Base-by-base conservation (phyloP, 352 stramenopile species). In the Phytophthora pistaciae region DNA sequence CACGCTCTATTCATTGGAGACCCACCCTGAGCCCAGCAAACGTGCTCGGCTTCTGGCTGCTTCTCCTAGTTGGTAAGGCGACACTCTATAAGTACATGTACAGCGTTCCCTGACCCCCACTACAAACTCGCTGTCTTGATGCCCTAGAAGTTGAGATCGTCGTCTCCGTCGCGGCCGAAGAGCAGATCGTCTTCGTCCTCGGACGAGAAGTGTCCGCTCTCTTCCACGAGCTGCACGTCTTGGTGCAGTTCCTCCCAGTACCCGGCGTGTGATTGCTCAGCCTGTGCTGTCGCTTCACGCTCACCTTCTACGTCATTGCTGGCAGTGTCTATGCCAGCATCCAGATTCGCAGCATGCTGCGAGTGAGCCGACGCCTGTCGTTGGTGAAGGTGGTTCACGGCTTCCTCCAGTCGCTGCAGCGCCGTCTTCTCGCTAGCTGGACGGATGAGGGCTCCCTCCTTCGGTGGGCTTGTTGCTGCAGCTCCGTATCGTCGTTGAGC, bases 201-300 rank as follows among this genome's bases (percentile, higher is more conserved):
- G 0, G 87, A 94, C 14, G 87, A 94, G 50, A 91, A 94, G 11
- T 79, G 74, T 1, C 84, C 84, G 57, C 77, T 88, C 53, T 94
- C 87, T 42, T 94, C 87, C n/a, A 94, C 84, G 25, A 92, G 78
- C 66, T 92, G 72, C 60, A 92, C 77, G 40, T 89, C 77, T 64
- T 88, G 80, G 33, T 92, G 84, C 36, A 94, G 64, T 61, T 92
- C 83, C 50, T 88, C 82, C 87, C 87, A 92, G 70, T 92, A 88
- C 18, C 65, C 66, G 60, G 53, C 48, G 10, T 66, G 52, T 53
- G 66, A 40, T 68, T 75, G 67, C 42, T 75, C 66, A 66, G 59
- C 60, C 44, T 7, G 8, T 13, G 16, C 5, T 49, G 10, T 13
- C 38, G 29, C 21, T 57, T 64, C 49, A 7, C 23, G 16, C 18